Base-by-base conservation (phyloP, 805 yeast genomes). In the Maudiozyma barnettii region DNA sequence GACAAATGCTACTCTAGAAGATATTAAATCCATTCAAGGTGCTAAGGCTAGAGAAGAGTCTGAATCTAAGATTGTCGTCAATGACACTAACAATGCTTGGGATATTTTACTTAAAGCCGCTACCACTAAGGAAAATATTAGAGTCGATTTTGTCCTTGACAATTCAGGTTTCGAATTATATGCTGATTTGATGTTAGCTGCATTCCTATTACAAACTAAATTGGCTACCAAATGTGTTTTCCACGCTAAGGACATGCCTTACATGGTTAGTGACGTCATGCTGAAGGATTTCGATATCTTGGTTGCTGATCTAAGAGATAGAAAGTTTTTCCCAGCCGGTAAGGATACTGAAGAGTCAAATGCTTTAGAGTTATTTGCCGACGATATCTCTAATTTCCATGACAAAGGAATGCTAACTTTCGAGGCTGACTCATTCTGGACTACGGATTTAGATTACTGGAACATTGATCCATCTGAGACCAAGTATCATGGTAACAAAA, bases 221-320 rank as follows among this genome's bases (percentile, higher is more conserved):
- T 63, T 90, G 20, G 81, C 78, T 14, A 68, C 71, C 20, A 70
- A 76, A 47, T 78, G 91, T 50, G 82, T 79, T 18, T 72, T 90
- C 51, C 99, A 93, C 65, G 88, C 95, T 53, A 93, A 93, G 65
- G 78, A 80, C 45, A 77, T 89, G 50, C 97, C 98, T 31, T 93
- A 98, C 95, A 91, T 93, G 82, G 98, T 93, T 18, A 86, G 96
- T 55, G 99, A 93, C 65, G 95, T 93, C 8, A 80, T 89, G 79
- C 77, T 86, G 26, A 81, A 80, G 58, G 99, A 93, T 67, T 79
- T 87, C 50, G 70, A 72, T 41, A 60, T 73, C 29, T 70, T 87
- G 45, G 53, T 86, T 16, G 55, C 66, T 12, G 86, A 85, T 57
- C 67, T 90, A 55, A 62, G 58, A 23, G 76, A 82, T 55, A 55